phyloP scores from a whole-genome alignment of 2,329 filamentous ascomycete species.

The Cladosporium sp. region DNA sequence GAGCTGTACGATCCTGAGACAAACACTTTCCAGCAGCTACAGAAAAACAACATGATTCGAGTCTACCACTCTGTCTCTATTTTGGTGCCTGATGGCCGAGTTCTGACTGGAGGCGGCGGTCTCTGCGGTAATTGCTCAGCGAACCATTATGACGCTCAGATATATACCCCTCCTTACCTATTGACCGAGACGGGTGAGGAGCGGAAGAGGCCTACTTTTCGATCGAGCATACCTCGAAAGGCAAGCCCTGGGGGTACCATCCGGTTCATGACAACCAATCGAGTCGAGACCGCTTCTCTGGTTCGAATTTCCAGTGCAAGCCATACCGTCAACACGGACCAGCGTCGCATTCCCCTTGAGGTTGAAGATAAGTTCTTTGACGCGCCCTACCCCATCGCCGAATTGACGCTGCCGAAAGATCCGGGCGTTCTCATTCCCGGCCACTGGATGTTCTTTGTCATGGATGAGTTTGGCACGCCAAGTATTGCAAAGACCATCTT shows the following conservation, averaged over 20 bases:
- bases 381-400: neutral
- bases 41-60: constrained; percentile 19
- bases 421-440: constrained; percentile 47
- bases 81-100: constrained; percentile 46
- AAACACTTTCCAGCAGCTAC: neutral
- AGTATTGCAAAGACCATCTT: neutral
- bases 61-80: constrained; percentile 48
- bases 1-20: neutral
- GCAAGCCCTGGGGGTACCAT: neutral
- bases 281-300: constrained; percentile 32
- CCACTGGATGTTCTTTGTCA: constrained; percentile 50
- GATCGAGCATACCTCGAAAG: neutral
- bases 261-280: neutral
- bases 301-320: constrained; percentile 47
- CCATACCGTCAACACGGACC: constrained; percentile 54
- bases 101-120: constrained; percentile 48
- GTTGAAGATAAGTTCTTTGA: neutral
- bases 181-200: constrained; percentile 30
- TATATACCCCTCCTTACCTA: constrained; percentile 53
- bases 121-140: constrained; percentile 40
- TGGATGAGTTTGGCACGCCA: constrained; percentile 19
- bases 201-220: neutral
- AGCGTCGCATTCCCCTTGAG: constrained; percentile 46
- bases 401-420: constrained; percentile 37
- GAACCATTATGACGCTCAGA: constrained; percentile 51